Percentiles rank a stretch among this genome's conserved stretches.
These are phyloP conservation scores for Alternaria solani DNA, from an alignment of 2,329 filamentous ascomycete genomes.

Conservation along the genomic window DNA sequence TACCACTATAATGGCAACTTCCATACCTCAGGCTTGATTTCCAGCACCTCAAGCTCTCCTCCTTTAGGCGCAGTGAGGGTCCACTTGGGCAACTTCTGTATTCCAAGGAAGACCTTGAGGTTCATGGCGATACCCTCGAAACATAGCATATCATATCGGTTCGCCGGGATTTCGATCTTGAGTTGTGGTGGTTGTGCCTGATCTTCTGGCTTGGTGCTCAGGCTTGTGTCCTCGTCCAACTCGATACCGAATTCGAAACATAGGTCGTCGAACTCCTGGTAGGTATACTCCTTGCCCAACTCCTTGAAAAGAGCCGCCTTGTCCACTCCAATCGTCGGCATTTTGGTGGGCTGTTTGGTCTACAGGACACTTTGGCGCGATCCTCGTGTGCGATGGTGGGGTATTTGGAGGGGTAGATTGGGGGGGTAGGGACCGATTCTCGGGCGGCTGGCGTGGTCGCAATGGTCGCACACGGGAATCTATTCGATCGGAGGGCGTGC, in stretches of 20 bases:
- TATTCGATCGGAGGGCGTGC: neutral
- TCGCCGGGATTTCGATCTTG: slow-evolving; percentile 98
- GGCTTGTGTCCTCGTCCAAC: slow-evolving; percentile 80
- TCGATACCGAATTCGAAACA: slow-evolving; percentile 99
- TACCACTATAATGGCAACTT: neutral
- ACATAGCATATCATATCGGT: slow-evolving; percentile 93
- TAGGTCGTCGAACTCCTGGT: slow-evolving; percentile 93
- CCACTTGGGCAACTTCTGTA: slow-evolving; percentile 79
- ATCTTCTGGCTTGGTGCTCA: slow-evolving; percentile 45
- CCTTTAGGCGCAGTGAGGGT: slow-evolving; percentile 73
- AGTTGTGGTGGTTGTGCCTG: slow-evolving; percentile 85
- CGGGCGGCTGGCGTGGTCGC: slow-evolving; percentile 1
- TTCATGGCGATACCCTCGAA: slow-evolving; percentile 96
- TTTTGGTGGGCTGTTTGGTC: slow-evolving; percentile 55
- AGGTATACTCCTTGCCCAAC: slow-evolving; percentile 89
- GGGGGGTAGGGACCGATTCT: slow-evolving; percentile 26
- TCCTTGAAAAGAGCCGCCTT: slow-evolving; percentile 96
- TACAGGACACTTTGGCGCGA: slow-evolving; percentile 13
- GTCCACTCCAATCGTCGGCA: slow-evolving; percentile 97
- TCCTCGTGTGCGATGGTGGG: slow-evolving; percentile 36
- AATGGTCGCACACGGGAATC: neutral
- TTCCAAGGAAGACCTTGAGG: slow-evolving; percentile 91
- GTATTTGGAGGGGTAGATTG: slow-evolving; percentile 38
- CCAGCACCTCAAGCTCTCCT: slow-evolving; percentile 80
- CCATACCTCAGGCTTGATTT: slow-evolving; percentile 71